phyloP scores from a whole-genome alignment of 768 basidiomycete species.

The Boletus patriciae region DNA sequence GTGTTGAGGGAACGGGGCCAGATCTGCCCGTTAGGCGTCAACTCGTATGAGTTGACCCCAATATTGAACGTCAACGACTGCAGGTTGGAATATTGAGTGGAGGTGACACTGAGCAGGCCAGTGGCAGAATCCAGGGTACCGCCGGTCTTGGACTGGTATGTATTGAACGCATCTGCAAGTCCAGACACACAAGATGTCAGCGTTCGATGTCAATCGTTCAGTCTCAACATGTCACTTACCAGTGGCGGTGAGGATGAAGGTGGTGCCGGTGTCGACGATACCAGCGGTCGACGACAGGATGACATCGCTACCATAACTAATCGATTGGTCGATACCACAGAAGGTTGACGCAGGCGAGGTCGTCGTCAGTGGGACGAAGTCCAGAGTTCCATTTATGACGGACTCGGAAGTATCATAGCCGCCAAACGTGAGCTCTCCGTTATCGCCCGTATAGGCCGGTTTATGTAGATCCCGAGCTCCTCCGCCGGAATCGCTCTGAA shows the following conservation, averaged over 20 bases:
- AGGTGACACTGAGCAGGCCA: constrained; percentile 31
- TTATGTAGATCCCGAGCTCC: constrained; percentile 34
- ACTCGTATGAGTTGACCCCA: constrained; percentile 9
- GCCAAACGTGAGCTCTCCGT: constrained; percentile 30
- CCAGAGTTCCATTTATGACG: constrained; percentile 21
- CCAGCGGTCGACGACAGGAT: constrained; percentile 31
- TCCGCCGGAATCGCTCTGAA: constrained; percentile 28
- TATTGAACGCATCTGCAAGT: constrained; percentile 26
- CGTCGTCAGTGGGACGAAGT: constrained; percentile 23
- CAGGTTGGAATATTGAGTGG: constrained; percentile 26
- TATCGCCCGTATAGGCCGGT: constrained; percentile 31
- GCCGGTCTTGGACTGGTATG: constrained; percentile 30
- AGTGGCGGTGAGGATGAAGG: constrained; percentile 28
- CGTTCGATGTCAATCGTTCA: not conserved
- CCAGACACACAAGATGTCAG: constrained; percentile 15
- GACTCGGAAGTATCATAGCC: constrained; percentile 16
- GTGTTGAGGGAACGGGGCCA: constrained; percentile 35
- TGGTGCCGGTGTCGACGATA: constrained; percentile 37
- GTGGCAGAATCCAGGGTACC: constrained; percentile 26
- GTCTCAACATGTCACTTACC: constrained; percentile 5
- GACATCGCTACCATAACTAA: constrained; percentile 29
- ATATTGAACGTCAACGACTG: constrained; percentile 31
- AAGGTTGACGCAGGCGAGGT: constrained; percentile 25
- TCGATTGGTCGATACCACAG: constrained; percentile 32
- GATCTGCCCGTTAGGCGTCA: constrained; percentile 32